These are phyloP conservation scores for Rhizopogon sp. DNA, from an alignment of 768 basidiomycete genomes.

Conservation along the genomic window DNA sequence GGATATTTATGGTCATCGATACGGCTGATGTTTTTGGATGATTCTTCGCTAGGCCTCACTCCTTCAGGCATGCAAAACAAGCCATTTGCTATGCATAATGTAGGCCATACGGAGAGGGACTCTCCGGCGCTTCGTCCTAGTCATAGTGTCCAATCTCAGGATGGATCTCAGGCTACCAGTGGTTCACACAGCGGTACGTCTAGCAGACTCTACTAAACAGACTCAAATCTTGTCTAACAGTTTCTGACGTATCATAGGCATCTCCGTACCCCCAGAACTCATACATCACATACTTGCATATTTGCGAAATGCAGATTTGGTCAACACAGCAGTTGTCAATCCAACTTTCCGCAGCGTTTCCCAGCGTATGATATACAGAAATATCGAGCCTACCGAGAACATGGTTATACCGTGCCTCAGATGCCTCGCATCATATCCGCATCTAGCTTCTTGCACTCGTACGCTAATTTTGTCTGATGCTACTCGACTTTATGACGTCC, in stretches of 20 bases:
- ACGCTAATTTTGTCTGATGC: conserved; percentile 3
- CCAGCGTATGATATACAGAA: conserved; percentile 6
- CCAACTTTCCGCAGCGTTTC: conserved; percentile 3
- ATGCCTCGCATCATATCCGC: conserved; percentile 4
- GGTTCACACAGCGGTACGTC: background rate
- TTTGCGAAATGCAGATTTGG: conserved; percentile 2
- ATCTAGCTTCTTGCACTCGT: conserved; percentile 7
- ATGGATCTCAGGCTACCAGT: background rate
- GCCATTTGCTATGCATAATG: background rate
- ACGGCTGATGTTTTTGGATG: too few species aligned
- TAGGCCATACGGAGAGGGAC: too few species aligned
- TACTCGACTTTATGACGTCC: background rate
- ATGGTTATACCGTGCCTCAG: conserved; percentile 9
- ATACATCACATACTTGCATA: conserved; percentile 6
- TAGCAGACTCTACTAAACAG: background rate
- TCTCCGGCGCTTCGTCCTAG: too few species aligned
- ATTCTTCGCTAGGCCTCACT: too few species aligned
- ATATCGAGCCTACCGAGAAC: conserved; percentile 1
- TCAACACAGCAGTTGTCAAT: background rate
- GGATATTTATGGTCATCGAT: too few species aligned
- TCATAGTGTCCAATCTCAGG: background rate
- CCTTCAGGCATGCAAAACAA: background rate
- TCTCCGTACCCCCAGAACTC: conserved; percentile 6
- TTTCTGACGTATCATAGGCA: background rate
- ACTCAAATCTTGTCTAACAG: background rate